A percentile compares a stretch with the other conserved stretches of the same genome.
These are phyloP conservation scores for Spergularia azorica DNA, from an alignment of 179 eudicot species.

Conservation along the genomic window DNA sequence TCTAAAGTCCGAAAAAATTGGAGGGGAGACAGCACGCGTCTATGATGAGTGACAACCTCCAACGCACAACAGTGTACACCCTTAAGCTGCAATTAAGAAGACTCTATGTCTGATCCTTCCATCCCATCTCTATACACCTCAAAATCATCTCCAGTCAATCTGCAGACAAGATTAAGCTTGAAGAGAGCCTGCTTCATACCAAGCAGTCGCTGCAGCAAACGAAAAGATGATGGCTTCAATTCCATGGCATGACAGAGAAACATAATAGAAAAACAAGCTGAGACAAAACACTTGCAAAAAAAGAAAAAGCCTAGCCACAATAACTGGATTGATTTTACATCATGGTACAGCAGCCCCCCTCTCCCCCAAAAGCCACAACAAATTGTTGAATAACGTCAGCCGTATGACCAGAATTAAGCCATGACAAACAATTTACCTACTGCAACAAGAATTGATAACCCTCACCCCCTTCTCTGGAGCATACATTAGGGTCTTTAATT, in stretches of 20 bases:
- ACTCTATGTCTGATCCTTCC: slow-evolving; percentile 66
- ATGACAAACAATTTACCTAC: no score
- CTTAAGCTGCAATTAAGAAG: not conserved
- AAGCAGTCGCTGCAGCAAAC: slow-evolving; percentile 60
- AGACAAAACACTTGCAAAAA: not conserved
- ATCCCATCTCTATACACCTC: slow-evolving; percentile 65
- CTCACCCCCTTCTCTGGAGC: no score
- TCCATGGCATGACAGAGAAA: not conserved
- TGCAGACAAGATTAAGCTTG: slow-evolving; percentile 65
- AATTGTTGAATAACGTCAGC: no score
- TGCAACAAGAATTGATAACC: no score
- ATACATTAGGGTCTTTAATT: no score
- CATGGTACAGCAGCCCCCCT: no score
- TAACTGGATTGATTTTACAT: no score
- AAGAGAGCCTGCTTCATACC: slow-evolving; percentile 75
- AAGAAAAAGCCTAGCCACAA: not conserved
- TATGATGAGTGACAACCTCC: not conserved
- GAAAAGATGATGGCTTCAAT: not conserved
- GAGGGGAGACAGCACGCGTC: not conserved
- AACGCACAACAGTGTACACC: not conserved
- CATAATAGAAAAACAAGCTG: not conserved
- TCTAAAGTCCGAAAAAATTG: not conserved
- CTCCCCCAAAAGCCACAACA: no score
- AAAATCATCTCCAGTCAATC: slow-evolving; percentile 70
- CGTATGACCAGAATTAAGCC: no score